A percentile compares a stretch with the other conserved stretches of the same genome.
Conservation (phyloP, 768 basidiomycete genomes). For the Podaxis pistillaris region DNA sequence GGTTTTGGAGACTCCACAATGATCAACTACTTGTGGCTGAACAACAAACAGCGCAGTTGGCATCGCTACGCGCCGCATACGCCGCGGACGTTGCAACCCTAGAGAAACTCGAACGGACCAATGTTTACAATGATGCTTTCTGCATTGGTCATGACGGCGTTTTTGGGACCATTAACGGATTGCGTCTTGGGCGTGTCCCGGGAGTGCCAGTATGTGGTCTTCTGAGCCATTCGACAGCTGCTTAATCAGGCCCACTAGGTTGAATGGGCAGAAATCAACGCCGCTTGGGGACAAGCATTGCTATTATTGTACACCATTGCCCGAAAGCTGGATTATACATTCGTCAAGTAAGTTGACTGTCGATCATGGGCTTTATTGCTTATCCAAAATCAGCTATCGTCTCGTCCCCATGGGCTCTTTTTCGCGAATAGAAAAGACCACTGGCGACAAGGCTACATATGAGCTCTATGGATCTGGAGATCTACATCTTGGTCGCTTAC, state of each 20-base stretch:
- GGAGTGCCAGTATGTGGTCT: conserved; percentile 64
- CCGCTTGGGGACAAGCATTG: conserved; percentile 97
- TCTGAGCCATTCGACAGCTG: background rate
- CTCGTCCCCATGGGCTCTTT: conserved; percentile 94
- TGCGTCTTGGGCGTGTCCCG: conserved; percentile 86
- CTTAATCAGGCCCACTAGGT: conserved; percentile 49
- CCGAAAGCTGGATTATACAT: conserved; percentile 85
- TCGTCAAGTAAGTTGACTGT: conserved; percentile 63
- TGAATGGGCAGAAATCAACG: conserved; percentile 98
- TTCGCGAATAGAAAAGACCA: conserved; percentile 83
- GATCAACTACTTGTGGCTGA: conserved; percentile 64
- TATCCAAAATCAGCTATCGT: conserved; percentile 60
- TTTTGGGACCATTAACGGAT: conserved; percentile 97
- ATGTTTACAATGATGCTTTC: conserved; percentile 95
- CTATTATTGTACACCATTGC: conserved; percentile 89
- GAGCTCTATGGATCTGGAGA: conserved; percentile 97
- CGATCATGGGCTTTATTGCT: background rate
- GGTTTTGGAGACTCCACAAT: conserved; percentile 84
- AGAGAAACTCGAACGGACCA: conserved; percentile 85
- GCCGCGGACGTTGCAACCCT: conserved; percentile 73
- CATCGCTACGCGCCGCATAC: conserved; percentile 75
- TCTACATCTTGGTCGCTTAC: conserved; percentile 78
- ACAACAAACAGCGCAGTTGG: conserved; percentile 66
- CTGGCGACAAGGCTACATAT: conserved; percentile 79
- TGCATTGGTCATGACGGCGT: conserved; percentile 94